Base-by-base conservation (phyloP, 2,329 filamentous ascomycete genomes). In the Xylariaceae sp. region DNA sequence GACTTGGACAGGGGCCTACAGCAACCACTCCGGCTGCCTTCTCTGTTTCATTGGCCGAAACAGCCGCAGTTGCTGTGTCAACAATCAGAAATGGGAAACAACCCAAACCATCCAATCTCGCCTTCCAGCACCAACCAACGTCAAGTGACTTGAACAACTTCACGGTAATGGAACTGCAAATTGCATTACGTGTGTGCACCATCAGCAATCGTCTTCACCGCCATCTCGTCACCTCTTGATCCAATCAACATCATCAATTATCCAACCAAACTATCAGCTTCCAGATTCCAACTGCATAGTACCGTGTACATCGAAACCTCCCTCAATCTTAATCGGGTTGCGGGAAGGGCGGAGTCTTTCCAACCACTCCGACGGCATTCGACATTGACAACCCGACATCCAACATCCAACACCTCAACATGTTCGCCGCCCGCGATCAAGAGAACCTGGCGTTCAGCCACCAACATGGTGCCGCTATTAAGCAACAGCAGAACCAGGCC, bases 371-470 rank as follows among this genome's bases (percentile, higher is more conserved):
- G 31, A 10, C 30, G 22, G 31, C 33, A 44, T 14, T 27, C 18
- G 15, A 42, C 17, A 17, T 42, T 15, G 7, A 48, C 31, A 44
- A 31, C 41, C 51, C 45, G 47, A 27, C 52, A 17, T 30, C 56
- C 48, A 51, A 53, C 61, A 59, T 62, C 74, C 54, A 51, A 5
- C 3, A 30, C 18, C 19, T 35, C 22, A 44, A 41, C 39, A 95
- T 91, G 89, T 76, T 90, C 66, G 87, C 88, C 53, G 78, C 86
- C 64, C 81, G 84, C 61, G 88, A 96, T 69, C 90, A 96, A 72
- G 91, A 96, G 71, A 96, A 96, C 70, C 72, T 89, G 68, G 81
- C 89, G 62, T 84, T 89, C 66, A 80, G 78, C 58, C 87, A 87
- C 66, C 89, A 90, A 66, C 79, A 83, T 52, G 80, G 76, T 44